phyloP scores from a whole-genome alignment of 2,329 filamentous ascomycete genomes.

The Cladosporium colombiae region DNA sequence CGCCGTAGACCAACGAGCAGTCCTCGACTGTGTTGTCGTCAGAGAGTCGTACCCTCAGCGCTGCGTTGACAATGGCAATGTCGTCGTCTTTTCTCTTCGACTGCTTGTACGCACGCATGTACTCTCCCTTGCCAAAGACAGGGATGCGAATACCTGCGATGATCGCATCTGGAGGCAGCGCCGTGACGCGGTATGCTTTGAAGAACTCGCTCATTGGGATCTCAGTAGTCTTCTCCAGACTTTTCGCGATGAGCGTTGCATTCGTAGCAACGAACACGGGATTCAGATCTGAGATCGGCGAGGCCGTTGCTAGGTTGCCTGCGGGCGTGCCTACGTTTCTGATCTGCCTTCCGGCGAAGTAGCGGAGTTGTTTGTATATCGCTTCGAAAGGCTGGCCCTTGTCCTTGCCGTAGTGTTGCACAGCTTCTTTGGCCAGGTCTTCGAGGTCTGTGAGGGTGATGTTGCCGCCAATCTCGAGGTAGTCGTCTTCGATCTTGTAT shows the following conservation, averaged over 20 bases:
- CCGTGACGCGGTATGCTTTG: conserved; percentile 84
- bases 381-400: conserved; percentile 81
- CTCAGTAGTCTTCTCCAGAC: conserved; percentile 69
- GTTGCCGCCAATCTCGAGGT: conserved; percentile 91
- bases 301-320: conserved; percentile 90
- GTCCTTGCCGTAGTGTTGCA: conserved; percentile 71
- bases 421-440: conserved; percentile 74
- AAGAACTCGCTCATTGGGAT: conserved; percentile 95
- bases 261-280: conserved; percentile 89
- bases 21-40: conserved; percentile 70
- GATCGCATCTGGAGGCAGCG: conserved; percentile 76
- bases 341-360: conserved; percentile 94
- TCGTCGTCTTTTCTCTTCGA: conserved; percentile 97
- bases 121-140: conserved; percentile 74
- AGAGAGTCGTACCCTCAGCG: conserved; percentile 72
- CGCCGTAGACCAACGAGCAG: conserved; percentile 84
- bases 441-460: conserved; percentile 91
- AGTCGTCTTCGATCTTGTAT: conserved; percentile 75
- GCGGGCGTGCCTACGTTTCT: conserved; percentile 96
- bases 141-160: conserved; percentile 89
- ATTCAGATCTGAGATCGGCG: conserved; percentile 94
- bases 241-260: conserved; percentile 78
- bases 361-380: conserved; percentile 89
- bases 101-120: conserved; percentile 90
- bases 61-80: conserved; percentile 93